Evolutionary conservation across 345 rosid genomes (phyloP), one percentile per base, ranked within the genome.

Genomic region (Aquilaria sinensis): DNA sequence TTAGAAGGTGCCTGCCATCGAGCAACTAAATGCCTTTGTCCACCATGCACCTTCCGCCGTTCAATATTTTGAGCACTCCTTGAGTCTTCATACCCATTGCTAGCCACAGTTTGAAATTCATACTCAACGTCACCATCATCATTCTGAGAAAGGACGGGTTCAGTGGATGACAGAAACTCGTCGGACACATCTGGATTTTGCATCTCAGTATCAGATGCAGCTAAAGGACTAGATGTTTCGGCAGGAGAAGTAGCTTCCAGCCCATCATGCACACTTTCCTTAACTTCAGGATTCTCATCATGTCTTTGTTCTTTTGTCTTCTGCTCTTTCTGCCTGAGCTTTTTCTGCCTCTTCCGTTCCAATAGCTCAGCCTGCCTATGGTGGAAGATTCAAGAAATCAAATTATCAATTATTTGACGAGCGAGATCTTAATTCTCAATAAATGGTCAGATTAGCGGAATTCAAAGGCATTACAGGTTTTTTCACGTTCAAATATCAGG

Each of bases 301-400:
- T 67, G 69, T 65, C 65, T 78, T 60, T 80, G 92, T 56, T 82
- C 96, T 79, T 85, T 94, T 58, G 85, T 87, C 78, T 78, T 88
- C 69, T 76, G 93, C 60, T 86, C 93, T 69, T 85, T 94, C 75
- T 85, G 96, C 80, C 96, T 76, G 43, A 85, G 88, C 74, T 84
- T 87, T 69, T 85, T 91, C 80, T 75, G 88, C 78, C 85, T 85
- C 75, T 81, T 95, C 82, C 80, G 81, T 75, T 91, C 96, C 80
- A 81, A 67, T 62, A 85, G 81, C 75, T 85, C 90, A 58, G 86
- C 88, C 71, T 81, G 93, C 75, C 96, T 94, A 63, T 59, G 46
- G 30, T 61, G 52, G 54, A 48, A 5, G 55, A 57, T 68, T 61
- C 34, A 61, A 14, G 48, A 58, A 50, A 60, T 16, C 67, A 65